Conservation (phyloP, 768 basidiomycete genomes). For the Pleurotus salmoneostramineus region DNA sequence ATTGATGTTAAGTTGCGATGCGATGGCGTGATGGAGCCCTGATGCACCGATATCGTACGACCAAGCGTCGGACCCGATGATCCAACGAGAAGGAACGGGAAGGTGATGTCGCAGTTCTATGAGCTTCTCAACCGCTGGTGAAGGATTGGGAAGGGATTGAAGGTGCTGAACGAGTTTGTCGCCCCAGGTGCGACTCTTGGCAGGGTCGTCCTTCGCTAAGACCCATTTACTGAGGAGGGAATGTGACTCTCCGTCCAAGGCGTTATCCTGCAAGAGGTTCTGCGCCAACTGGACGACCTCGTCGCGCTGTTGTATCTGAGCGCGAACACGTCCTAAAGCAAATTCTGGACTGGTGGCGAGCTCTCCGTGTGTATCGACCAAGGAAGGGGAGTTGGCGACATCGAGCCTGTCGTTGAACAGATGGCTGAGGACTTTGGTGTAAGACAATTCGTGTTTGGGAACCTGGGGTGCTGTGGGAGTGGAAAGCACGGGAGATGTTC, state of each 20-base stretch:
- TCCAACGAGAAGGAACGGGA: conserved; percentile 80
- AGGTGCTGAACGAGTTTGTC: conserved; percentile 52
- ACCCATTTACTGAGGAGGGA: conserved; percentile 78
- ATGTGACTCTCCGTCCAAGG: conserved; percentile 56
- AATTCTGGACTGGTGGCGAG: conserved; percentile 91
- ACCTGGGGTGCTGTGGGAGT: conserved; percentile 47
- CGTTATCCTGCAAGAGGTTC: conserved; percentile 47
- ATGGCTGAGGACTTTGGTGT: conserved; percentile 83
- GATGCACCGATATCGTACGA: conserved; percentile 95
- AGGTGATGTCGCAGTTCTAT: conserved; percentile 61
- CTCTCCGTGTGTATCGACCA: conserved; percentile 65
- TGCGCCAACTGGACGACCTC: conserved; percentile 64
- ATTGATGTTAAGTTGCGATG: conserved; percentile 90
- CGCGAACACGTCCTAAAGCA: conserved; percentile 88
- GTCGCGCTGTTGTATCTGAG: conserved; percentile 71
- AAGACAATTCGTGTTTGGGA: conserved; percentile 90
- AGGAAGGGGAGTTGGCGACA: conserved; percentile 78
- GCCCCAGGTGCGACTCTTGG: conserved; percentile 57
- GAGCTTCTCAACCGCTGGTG: conserved; percentile 49
- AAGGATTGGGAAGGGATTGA: conserved; percentile 31
- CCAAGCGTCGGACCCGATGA: conserved; percentile 98
- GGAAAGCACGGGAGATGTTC: conserved; percentile 24
- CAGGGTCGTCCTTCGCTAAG: conserved; percentile 65
- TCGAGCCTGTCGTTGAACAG: conserved; percentile 79
- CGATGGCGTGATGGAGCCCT: conserved; percentile 91